A percentile compares a stretch with the other conserved stretches of the same genome.
Conservation (phyloP, 192 early-diverging fungal species). For the Gamsiella multidivaricata region DNA sequence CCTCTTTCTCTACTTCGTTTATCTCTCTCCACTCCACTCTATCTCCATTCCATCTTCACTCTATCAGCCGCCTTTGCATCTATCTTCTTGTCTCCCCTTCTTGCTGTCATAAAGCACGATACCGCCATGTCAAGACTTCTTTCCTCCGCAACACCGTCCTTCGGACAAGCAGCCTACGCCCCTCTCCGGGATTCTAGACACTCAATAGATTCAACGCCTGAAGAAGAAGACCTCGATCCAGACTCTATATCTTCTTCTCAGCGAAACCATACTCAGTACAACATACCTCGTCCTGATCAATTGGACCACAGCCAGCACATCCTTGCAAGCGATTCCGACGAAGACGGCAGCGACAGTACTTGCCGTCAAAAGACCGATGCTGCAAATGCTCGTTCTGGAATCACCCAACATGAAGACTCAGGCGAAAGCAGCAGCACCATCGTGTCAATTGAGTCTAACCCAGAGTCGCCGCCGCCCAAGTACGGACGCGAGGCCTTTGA, state of each 20-base stretch:
- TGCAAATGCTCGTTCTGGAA: neutral
- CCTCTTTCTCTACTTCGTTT: neutral
- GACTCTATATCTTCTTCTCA: constrained; percentile 27
- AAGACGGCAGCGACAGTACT: neutral
- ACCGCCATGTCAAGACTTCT: constrained; percentile 41
- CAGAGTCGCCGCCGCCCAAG: constrained; percentile 20
- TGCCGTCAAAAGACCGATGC: neutral
- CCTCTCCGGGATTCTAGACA: constrained; percentile 26
- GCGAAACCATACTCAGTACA: neutral
- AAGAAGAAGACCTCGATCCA: constrained; percentile 46
- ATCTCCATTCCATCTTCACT: neutral
- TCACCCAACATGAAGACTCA: constrained; percentile 6
- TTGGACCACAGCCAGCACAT: neutral
- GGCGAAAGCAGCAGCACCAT: constrained; percentile 34
- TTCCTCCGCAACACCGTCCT: constrained; percentile 37
- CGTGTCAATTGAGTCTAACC: constrained; percentile 16
- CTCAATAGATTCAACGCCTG: constrained; percentile 15
- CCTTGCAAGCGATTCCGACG: constrained; percentile 13
- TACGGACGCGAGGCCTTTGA: constrained; percentile 37
- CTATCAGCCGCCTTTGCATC: no score
- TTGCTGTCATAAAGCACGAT: neutral
- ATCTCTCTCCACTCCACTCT: neutral
- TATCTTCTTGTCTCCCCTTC: no score
- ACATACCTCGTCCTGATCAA: neutral
- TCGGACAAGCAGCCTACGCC: constrained; percentile 29